Evolutionary conservation across 2,329 filamentous ascomycete species (phyloP).

Genomic region (Alternaria sp.): DNA sequence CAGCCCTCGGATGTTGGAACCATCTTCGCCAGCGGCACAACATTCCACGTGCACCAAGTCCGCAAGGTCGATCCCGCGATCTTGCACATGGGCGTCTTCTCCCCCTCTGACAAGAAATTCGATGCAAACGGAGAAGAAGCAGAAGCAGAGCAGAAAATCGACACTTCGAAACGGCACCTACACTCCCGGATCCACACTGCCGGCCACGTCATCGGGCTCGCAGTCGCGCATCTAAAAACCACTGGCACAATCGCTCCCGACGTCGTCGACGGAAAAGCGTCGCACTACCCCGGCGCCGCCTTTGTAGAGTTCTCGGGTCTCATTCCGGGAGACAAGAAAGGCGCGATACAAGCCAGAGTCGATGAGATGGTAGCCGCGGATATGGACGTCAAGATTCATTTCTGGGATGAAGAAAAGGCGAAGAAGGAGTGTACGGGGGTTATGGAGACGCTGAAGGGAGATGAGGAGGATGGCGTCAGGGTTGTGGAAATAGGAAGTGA

Average conservation of each 20-base stretch:
- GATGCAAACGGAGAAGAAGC: neutral
- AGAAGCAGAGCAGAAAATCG: constrained; percentile 50
- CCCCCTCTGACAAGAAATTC: neutral
- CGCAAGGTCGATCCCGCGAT: constrained; percentile 63
- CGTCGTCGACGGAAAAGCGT: constrained; percentile 73
- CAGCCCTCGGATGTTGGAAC: constrained; percentile 72
- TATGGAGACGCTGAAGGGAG: constrained; percentile 44
- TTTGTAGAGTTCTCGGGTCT: constrained; percentile 70
- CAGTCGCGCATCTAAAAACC: constrained; percentile 66
- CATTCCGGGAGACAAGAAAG: constrained; percentile 62
- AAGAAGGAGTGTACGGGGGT: constrained; percentile 48
- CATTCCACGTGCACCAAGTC: constrained; percentile 63
- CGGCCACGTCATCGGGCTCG: constrained; percentile 73
- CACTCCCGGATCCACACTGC: constrained; percentile 76
- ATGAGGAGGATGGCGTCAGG: constrained; percentile 52
- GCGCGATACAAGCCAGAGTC: constrained; percentile 64
- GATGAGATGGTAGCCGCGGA: constrained; percentile 62
- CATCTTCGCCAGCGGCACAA: constrained; percentile 51
- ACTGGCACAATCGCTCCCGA: constrained; percentile 44
- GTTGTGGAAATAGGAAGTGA: constrained; percentile 73
- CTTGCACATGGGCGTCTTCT: constrained; percentile 70
- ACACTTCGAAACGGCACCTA: constrained; percentile 64
- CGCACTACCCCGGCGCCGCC: constrained; percentile 72
- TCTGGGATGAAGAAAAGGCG: constrained; percentile 71
- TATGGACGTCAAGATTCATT: constrained; percentile 60